Percentiles rank a stretch among this genome's conserved stretches.
Conservation (phyloP, 306 rosid genomes). For the Vigna hirtella region DNA sequence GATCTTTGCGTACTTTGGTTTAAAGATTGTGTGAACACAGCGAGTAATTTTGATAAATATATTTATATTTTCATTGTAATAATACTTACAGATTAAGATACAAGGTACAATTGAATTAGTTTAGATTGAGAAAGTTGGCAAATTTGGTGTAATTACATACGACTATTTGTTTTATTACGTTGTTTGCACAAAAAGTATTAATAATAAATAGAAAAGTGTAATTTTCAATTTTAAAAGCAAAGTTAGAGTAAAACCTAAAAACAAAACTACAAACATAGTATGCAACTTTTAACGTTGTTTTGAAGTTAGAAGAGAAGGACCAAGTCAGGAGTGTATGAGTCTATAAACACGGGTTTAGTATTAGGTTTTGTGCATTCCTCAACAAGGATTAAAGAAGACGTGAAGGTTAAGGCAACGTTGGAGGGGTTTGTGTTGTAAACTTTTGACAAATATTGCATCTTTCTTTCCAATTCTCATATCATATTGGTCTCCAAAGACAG, state of each 20-base stretch:
- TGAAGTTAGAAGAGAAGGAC: conserved; percentile 12
- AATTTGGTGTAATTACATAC: too few species aligned
- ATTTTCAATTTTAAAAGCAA: background rate
- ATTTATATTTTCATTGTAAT: too few species aligned
- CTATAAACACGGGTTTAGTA: too few species aligned
- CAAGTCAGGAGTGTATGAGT: background rate
- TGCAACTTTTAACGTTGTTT: background rate
- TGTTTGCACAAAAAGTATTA: background rate
- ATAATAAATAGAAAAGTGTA: background rate
- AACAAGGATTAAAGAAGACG: conserved; percentile 31
- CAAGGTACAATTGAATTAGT: too few species aligned
- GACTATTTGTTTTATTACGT: too few species aligned
- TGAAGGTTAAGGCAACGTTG: conserved; percentile 45
- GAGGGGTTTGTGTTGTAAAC: conserved; percentile 7
- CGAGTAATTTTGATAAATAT: too few species aligned
- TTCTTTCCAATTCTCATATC: conserved; percentile 26
- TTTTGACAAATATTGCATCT: conserved; percentile 49
- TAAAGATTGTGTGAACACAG: too few species aligned
- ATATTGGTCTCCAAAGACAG: background rate
- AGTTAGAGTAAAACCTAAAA: background rate
- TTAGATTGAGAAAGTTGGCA: too few species aligned
- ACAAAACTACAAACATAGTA: background rate
- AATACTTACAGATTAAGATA: too few species aligned
- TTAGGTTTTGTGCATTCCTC: conserved; percentile 7
- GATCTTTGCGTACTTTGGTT: too few species aligned